Conservation (phyloP, 2,329 filamentous ascomycete species). For the Penicillium thymicola region DNA sequence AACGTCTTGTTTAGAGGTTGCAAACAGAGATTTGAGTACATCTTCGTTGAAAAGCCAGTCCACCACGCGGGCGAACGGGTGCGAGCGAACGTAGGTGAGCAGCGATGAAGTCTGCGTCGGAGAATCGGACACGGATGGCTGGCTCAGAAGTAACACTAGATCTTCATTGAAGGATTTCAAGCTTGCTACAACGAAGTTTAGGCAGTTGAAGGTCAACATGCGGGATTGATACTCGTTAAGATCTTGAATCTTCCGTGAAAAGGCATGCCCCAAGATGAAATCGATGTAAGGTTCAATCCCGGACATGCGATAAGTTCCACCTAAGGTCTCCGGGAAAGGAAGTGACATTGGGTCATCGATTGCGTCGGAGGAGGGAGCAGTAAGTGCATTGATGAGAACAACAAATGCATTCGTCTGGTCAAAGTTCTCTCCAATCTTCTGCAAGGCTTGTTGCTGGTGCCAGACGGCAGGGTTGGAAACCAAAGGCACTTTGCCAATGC, state of each 20-base stretch:
- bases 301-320: constrained; percentile 70
- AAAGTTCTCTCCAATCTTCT: constrained; percentile 72
- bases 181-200: constrained; percentile 78
- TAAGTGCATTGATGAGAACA: constrained; percentile 68
- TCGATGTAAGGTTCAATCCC: constrained; percentile 93
- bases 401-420: constrained; percentile 85
- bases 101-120: constrained; percentile 73
- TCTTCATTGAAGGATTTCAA: constrained; percentile 91
- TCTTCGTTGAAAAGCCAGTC: constrained; percentile 97
- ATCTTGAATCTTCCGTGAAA: constrained; percentile 65
- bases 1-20: constrained; percentile 72
- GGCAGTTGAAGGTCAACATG: constrained; percentile 72
- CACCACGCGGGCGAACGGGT: constrained; percentile 92
- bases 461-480: constrained; percentile 41
- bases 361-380: constrained; percentile 54
- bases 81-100: constrained; percentile 75
- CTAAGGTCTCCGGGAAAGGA: constrained; percentile 83
- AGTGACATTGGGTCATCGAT: constrained; percentile 66
- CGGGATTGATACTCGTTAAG: constrained; percentile 67
- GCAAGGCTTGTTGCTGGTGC: constrained; percentile 62
- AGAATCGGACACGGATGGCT: constrained; percentile 70
- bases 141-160: constrained; percentile 78
- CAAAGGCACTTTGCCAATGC: constrained; percentile 48
- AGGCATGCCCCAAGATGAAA: constrained; percentile 77
- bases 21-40: constrained; percentile 75